These are phyloP conservation scores for Lactuca saligna DNA, from an alignment of 129 eudicot genomes.

Conservation along the genomic window DNA sequence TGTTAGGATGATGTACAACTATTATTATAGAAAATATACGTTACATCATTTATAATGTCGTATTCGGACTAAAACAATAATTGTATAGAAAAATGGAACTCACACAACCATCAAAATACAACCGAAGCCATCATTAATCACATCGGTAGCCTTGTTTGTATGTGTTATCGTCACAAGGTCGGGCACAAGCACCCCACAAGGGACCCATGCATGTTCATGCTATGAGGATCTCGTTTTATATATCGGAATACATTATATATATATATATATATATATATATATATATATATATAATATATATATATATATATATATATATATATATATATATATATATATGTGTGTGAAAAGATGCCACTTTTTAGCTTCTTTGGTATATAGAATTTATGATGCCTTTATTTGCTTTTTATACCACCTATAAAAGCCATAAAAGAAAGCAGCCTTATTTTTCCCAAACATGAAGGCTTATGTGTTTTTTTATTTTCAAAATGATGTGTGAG, in stretches of 20 bases:
- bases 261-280: no score
- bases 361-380: slow-evolving; percentile 25
- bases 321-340: neutral
- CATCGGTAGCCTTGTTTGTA: neutral
- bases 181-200: neutral
- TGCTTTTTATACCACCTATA: slow-evolving; percentile 20
- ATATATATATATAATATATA: no score
- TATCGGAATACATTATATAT: neutral
- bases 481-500: slow-evolving; percentile 16
- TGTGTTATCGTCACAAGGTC: slow-evolving; percentile 5
- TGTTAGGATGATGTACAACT: neutral
- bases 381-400: slow-evolving; percentile 9
- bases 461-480: slow-evolving; percentile 19
- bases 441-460: slow-evolving; percentile 21
- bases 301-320: no score
- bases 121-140: slow-evolving; percentile 11
- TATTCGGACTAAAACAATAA: neutral
- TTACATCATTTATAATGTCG: neutral
- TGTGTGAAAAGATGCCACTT: slow-evolving; percentile 28
- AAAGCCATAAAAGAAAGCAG: slow-evolving; percentile 28
- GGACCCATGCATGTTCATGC: slow-evolving; percentile 7
- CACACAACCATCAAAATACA: neutral
- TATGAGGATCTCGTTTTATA: neutral
- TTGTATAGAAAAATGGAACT: neutral
- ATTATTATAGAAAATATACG: neutral